These are phyloP conservation scores for Flaveria brownii DNA, from an alignment of 129 eudicot genomes.

Conservation along the genomic window DNA sequence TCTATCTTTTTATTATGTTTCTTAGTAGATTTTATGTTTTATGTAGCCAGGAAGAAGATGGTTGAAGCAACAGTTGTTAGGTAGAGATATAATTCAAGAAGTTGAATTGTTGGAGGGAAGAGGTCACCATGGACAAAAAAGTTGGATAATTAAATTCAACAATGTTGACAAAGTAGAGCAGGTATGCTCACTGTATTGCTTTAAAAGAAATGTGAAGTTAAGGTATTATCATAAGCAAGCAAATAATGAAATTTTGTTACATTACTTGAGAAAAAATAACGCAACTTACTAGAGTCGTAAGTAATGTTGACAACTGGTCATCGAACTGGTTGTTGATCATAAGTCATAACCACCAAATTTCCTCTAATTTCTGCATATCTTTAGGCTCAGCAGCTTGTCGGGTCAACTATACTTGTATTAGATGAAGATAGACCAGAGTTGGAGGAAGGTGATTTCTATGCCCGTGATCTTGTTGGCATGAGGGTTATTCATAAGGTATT, in stretches of 20 bases:
- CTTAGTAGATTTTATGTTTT: conserved; percentile 26
- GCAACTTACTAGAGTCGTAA: conserved; percentile 17
- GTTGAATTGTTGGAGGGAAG: conserved; percentile 76
- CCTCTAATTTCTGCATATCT: conserved; percentile 8
- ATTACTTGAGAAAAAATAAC: background rate
- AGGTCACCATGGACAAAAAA: conserved; percentile 71
- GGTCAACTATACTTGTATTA: conserved; percentile 73
- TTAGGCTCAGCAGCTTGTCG: conserved; percentile 90
- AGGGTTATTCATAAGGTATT: conserved; percentile 80
- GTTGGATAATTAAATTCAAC: conserved; percentile 72
- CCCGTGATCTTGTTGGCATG: conserved; percentile 95
- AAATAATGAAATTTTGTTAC: background rate
- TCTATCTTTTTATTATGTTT: conserved; percentile 5
- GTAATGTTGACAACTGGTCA: background rate
- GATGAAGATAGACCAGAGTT: conserved; percentile 79
- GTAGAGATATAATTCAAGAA: conserved; percentile 68
- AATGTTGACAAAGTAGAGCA: conserved; percentile 65
- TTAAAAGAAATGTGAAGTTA: background rate
- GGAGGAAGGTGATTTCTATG: conserved; percentile 93
- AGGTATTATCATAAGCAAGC: conserved; percentile 7
- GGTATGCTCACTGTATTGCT: conserved; percentile 43
- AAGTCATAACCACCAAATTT: conserved; percentile 9
- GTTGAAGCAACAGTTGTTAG: conserved; percentile 68
- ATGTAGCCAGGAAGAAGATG: conserved; percentile 95
- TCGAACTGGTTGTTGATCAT: conserved; percentile 11